Evolutionary conservation across 2,329 filamentous ascomycete genomes (phyloP).

Genomic region (Diaporthe ampelina): DNA sequence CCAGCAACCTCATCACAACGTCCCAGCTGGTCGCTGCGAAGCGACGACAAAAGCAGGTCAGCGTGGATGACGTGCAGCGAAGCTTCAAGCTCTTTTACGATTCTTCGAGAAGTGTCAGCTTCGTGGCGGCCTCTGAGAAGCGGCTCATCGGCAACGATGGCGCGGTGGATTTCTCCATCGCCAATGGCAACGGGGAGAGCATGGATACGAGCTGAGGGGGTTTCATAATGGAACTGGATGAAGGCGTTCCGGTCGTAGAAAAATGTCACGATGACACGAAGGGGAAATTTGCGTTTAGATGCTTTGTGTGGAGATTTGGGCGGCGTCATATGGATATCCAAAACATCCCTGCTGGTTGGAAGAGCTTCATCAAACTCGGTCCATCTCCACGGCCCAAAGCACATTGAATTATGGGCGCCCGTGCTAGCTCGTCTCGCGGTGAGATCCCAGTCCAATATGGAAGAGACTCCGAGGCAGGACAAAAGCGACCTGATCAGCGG

Average conservation of each 20-base stretch:
- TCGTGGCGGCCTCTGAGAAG: slow-evolving; percentile 91
- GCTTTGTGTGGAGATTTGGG: slow-evolving; percentile 31
- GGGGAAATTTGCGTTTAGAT: slow-evolving; percentile 35
- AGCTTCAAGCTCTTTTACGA: slow-evolving; percentile 97
- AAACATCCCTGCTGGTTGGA: slow-evolving; percentile 28
- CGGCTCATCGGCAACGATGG: slow-evolving; percentile 92
- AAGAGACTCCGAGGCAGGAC: neutral
- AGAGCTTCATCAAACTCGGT: slow-evolving; percentile 28
- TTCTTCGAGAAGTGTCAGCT: slow-evolving; percentile 87
- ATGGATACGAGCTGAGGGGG: slow-evolving; percentile 60
- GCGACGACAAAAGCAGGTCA: slow-evolving; percentile 86
- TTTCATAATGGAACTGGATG: slow-evolving; percentile 6
- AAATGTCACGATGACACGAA: slow-evolving; percentile 32
- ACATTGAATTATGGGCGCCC: neutral
- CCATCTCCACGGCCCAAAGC: neutral
- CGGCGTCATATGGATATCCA: slow-evolving; percentile 40
- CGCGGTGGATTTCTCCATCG: slow-evolving; percentile 76
- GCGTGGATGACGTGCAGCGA: slow-evolving; percentile 89
- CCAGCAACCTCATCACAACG: slow-evolving; percentile 97
- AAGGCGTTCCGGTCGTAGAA: slow-evolving; percentile 40
- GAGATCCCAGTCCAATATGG: slow-evolving; percentile 15
- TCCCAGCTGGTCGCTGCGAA: slow-evolving; percentile 90
- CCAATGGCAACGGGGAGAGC: slow-evolving; percentile 65
- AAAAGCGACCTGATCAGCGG: slow-evolving; percentile 20
- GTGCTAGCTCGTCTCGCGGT: neutral